Conservation (phyloP, 148 eudicot species). For the Spergularia marina region DNA sequence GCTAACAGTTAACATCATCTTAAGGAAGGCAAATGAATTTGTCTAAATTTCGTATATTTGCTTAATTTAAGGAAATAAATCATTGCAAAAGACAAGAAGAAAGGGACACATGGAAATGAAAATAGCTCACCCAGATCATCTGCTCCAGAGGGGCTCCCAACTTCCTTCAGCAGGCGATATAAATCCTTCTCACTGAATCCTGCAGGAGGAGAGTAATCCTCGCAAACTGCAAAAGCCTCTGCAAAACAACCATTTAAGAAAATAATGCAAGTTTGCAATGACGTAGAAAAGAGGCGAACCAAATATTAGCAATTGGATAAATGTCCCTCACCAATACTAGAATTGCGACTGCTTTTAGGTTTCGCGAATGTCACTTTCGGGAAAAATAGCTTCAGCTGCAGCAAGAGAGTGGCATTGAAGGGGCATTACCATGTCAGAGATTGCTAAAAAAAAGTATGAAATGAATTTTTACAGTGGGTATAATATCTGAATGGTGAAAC, state of each 20-base stretch:
- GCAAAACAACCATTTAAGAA: slow-evolving; percentile 20
- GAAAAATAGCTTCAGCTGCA: slow-evolving; percentile 93
- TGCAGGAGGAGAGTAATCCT: slow-evolving; percentile 93
- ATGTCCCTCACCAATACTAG: slow-evolving; percentile 76
- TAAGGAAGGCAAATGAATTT: neutral
- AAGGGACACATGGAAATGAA: slow-evolving; percentile 4
- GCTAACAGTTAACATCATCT: neutral
- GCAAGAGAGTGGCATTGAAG: slow-evolving; percentile 15
- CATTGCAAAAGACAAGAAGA: neutral
- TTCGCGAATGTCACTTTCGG: slow-evolving; percentile 96
- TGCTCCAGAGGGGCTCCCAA: slow-evolving; percentile 90
- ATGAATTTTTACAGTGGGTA: no score
- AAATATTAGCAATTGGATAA: neutral
- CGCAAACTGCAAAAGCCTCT: slow-evolving; percentile 99
- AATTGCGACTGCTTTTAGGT: slow-evolving; percentile 99
- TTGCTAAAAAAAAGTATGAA: no score
- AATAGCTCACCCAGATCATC: slow-evolving; percentile 72
- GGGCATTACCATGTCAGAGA: neutral
- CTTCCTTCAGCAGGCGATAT: slow-evolving; percentile 83
- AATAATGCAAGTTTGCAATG: neutral
- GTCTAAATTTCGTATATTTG: neutral
- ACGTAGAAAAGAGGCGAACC: neutral
- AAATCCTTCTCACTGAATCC: slow-evolving; percentile 92
- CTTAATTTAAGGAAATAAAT: neutral
- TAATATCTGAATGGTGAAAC: no score